Evolutionary conservation across 192 early-diverging fungal genomes (phyloP).

Genomic region (Coemansia sp.): DNA sequence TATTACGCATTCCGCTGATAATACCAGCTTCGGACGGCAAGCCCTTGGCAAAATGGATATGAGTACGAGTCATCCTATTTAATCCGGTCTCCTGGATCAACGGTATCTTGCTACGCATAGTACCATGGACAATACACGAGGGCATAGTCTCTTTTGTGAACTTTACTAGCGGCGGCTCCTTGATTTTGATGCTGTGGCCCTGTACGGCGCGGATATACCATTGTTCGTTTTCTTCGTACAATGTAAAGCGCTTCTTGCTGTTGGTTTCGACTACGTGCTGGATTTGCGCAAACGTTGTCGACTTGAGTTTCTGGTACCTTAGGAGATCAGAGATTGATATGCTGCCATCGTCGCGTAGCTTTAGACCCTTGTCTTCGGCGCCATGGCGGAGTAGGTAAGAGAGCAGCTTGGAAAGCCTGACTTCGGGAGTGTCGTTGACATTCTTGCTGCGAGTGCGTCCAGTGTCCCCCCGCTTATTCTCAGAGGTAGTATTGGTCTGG

Average conservation of each 20-base stretch:
- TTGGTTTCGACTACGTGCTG: conserved; percentile 70
- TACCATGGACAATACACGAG: conserved; percentile 35
- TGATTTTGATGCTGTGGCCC: conserved; percentile 71
- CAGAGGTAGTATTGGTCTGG: neutral
- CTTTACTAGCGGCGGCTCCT: conserved; percentile 35
- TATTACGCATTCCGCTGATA: conserved; percentile 74
- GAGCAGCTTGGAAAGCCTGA: conserved; percentile 72
- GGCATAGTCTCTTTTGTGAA: conserved; percentile 34
- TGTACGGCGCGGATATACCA: conserved; percentile 85
- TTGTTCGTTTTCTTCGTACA: conserved; percentile 43
- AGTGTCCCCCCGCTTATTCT: neutral
- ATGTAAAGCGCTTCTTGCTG: conserved; percentile 79
- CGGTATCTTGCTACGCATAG: conserved; percentile 24
- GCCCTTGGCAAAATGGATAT: conserved; percentile 88
- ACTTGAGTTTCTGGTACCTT: conserved; percentile 60
- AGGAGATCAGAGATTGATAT: conserved; percentile 67
- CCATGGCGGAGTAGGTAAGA: conserved; percentile 86
- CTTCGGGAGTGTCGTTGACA: conserved; percentile 41
- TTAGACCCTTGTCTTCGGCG: conserved; percentile 73
- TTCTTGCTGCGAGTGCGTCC: neutral
- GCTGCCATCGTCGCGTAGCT: conserved; percentile 76
- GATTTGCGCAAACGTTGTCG: conserved; percentile 64
- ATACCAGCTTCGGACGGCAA: conserved; percentile 66
- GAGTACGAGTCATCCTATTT: conserved; percentile 77
- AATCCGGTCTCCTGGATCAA: conserved; percentile 62